Conservation (phyloP, 2,329 filamentous ascomycete genomes). For the Xylariaceae sp. region DNA sequence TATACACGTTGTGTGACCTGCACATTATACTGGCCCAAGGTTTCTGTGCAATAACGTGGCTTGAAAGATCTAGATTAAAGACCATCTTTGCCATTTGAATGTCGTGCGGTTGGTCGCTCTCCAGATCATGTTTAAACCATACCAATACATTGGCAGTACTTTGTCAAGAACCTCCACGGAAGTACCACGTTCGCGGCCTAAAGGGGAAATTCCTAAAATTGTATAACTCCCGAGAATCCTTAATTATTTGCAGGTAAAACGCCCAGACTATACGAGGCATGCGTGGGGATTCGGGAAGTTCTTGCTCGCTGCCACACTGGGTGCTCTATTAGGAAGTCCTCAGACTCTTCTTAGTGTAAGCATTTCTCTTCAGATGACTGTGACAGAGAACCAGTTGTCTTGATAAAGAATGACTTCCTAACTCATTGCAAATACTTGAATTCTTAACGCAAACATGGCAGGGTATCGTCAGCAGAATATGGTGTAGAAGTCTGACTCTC, state of each 20-base stretch:
- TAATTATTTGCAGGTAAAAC: slow-evolving; percentile 6
- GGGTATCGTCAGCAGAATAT: no score
- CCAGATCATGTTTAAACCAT: no score
- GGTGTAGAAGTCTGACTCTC: background rate
- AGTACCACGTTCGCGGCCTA: slow-evolving; percentile 7
- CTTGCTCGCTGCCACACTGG: slow-evolving; percentile 4
- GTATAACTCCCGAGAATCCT: slow-evolving; percentile 3
- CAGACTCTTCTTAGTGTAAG: slow-evolving; percentile 7
- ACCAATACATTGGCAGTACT: slow-evolving; percentile 10
- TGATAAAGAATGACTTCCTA: background rate
- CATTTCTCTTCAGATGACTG: slow-evolving; percentile 9
- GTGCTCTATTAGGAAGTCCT: slow-evolving; percentile 9
- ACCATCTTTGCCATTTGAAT: no score
- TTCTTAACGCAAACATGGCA: no score
- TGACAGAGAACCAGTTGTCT: background rate
- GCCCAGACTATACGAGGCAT: slow-evolving; percentile 9
- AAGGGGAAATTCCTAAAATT: slow-evolving; percentile 4
- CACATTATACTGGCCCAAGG: no score
- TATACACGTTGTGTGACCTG: no score
- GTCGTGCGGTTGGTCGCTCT: no score
- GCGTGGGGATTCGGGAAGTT: slow-evolving; percentile 11
- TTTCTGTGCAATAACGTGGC: no score
- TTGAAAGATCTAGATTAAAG: no score
- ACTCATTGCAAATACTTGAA: background rate
- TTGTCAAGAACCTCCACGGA: slow-evolving; percentile 1